A percentile compares a stretch with the other conserved stretches of the same genome.
These are phyloP conservation scores for Dendrothele bispora DNA, from an alignment of 768 basidiomycete genomes.

Conservation along the genomic window DNA sequence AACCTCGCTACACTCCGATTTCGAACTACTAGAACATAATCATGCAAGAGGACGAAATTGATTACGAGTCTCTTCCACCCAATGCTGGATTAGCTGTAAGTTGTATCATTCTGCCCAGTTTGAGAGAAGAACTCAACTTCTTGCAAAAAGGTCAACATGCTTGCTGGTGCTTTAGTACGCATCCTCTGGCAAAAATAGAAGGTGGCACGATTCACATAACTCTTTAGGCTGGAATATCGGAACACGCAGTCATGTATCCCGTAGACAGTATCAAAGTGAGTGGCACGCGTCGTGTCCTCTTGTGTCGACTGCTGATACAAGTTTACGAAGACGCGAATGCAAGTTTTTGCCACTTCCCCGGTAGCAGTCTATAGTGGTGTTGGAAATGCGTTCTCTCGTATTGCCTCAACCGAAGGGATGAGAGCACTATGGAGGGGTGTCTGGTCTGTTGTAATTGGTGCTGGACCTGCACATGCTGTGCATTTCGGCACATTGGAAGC, in stretches of 20 bases:
- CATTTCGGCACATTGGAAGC: slow-evolving; percentile 97
- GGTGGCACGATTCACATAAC: neutral
- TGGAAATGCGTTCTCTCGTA: slow-evolving; percentile 87
- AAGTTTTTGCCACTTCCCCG: slow-evolving; percentile 87
- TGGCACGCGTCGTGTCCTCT: neutral
- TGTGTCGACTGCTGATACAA: neutral
- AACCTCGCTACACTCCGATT: too few species aligned
- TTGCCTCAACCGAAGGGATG: slow-evolving; percentile 92
- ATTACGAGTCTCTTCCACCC: slow-evolving; percentile 56
- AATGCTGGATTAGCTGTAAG: slow-evolving; percentile 79
- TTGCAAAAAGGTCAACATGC: slow-evolving; percentile 80
- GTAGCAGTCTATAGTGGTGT: slow-evolving; percentile 87
- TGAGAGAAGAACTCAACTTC: slow-evolving; percentile 1
- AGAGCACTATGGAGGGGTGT: slow-evolving; percentile 94
- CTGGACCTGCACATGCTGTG: slow-evolving; percentile 96
- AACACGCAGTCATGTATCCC: slow-evolving; percentile 99
- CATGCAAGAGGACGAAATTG: slow-evolving; percentile 43
- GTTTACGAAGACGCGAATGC: slow-evolving; percentile 90
- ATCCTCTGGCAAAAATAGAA: neutral
- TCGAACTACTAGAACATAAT: too few species aligned
- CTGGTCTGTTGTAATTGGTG: slow-evolving; percentile 92
- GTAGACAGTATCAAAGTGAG: slow-evolving; percentile 96
- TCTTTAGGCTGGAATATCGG: slow-evolving; percentile 91
- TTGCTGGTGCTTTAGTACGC: slow-evolving; percentile 92
- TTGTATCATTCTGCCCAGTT: slow-evolving; percentile 14